A percentile compares a stretch with the other conserved stretches of the same genome.
Evolutionary conservation across 2,329 filamentous ascomycete genomes (phyloP).

Genomic region (Pseudogymnoascus sp.): DNA sequence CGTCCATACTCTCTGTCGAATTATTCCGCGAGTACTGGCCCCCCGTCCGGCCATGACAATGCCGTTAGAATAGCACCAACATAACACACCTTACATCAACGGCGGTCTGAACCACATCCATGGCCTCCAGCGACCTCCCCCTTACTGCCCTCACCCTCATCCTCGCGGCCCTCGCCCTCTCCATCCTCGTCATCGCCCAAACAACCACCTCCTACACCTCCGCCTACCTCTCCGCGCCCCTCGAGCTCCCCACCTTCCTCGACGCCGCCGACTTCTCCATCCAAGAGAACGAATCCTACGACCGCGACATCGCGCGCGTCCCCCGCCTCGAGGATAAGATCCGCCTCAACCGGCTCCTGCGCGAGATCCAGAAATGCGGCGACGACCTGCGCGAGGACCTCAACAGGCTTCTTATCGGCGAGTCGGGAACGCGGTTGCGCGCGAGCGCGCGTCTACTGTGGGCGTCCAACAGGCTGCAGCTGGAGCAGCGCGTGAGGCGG

Average conservation of each 20-base stretch:
- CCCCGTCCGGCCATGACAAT: conserved; percentile 1
- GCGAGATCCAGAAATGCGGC: conserved; percentile 52
- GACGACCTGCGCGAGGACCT: conserved; percentile 55
- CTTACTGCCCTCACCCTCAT: conserved; percentile 41
- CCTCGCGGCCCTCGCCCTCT: conserved; percentile 48
- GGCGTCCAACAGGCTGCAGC: conserved; percentile 43
- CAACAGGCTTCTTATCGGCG: conserved; percentile 40
- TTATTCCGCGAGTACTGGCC: conserved; percentile 1
- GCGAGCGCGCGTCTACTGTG: conserved; percentile 46
- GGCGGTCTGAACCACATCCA: conserved; percentile 26
- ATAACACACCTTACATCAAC: neutral
- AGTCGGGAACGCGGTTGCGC: conserved; percentile 37
- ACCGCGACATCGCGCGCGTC: conserved; percentile 49
- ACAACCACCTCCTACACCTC: conserved; percentile 42
- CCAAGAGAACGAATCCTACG: conserved; percentile 55
- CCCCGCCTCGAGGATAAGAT: conserved; percentile 54
- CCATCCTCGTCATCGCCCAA: conserved; percentile 45
- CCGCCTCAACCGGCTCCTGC: conserved; percentile 46
- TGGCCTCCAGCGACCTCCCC: conserved; percentile 35
- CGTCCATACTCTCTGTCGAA: neutral
- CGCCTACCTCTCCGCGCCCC: conserved; percentile 49
- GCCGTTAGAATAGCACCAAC: neutral
- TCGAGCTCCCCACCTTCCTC: conserved; percentile 48
- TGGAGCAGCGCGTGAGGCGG: conserved; percentile 50
- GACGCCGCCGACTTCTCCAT: conserved; percentile 51